These are phyloP conservation scores for Hericium rajendrae DNA, from an alignment of 768 basidiomycete genomes.

Conservation along the genomic window DNA sequence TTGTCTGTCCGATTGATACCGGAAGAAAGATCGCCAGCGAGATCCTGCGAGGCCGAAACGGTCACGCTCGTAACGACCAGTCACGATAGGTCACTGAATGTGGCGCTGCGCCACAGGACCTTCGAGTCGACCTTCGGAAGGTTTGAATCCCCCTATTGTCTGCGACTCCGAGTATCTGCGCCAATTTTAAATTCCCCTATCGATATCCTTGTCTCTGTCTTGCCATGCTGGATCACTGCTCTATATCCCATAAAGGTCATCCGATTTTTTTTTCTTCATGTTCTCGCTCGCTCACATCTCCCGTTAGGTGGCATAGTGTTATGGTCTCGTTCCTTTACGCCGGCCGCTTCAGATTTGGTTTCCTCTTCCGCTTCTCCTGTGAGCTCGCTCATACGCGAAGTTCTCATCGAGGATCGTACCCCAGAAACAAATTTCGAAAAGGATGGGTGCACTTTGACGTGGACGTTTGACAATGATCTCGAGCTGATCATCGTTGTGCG, in stretches of 20 bases:
- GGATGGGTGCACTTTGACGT: conserved; percentile 89
- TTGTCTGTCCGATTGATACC: too few species aligned
- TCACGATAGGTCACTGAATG: too few species aligned
- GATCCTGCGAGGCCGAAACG: too few species aligned
- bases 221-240: conserved; percentile 88
- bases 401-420: conserved; percentile 83
- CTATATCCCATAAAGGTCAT: conserved; percentile 86
- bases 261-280: background rate
- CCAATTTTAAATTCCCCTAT: too few species aligned
- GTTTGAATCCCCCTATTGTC: too few species aligned
- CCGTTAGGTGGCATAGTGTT: conserved; percentile 78
- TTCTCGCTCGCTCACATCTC: conserved; percentile 7
- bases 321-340: conserved; percentile 93
- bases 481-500: conserved; percentile 94
- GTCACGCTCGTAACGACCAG: too few species aligned
- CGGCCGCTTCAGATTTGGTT: conserved; percentile 62
- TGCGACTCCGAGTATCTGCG: too few species aligned
- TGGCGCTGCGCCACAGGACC: too few species aligned
- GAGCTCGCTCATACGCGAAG: conserved; percentile 82
- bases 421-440: conserved; percentile 82
- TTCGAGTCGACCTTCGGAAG: too few species aligned
- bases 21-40: too few species aligned
- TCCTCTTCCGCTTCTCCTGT: conserved; percentile 72
- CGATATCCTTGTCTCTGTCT: too few species aligned
- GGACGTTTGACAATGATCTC: conserved; percentile 91